Base-by-base conservation (phyloP, 768 basidiomycete species). In the Gloeophyllum trabeum region DNA sequence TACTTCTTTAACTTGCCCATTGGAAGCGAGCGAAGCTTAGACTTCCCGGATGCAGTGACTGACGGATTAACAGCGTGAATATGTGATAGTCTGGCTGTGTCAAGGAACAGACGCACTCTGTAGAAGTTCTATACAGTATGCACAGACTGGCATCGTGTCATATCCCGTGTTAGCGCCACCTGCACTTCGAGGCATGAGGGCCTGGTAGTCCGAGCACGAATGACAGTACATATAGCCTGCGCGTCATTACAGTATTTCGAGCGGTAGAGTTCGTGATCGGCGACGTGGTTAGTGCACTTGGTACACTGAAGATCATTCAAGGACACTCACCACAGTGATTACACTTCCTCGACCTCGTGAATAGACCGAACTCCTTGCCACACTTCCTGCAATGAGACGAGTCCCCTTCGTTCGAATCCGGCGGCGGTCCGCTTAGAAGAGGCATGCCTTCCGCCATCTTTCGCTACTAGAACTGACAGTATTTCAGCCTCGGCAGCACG, bases 171-270 rank as follows among this genome's bases (percentile, higher is more conserved):
- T 35, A 5, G 19, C 34, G 24, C 64, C 70, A 6, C 58, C 35
- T 6, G 70, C 71, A 20, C 52, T 48, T 5, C 81, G 69, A n/a
- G 85, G 85, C 76, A 85, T 76, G 30, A 89, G 65, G 1, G 82
- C 86, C 53, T 79, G 80, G 56, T 72, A 86, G 53, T 87, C 85
- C 2, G 76, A 66, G 57, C 86, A 89, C 34, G 70, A 75, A 26
- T 75, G 67, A 53, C 86, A 89, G 53, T 84, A 88, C 4, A 64
- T 59, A 56, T 76, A 82, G 24, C 85, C 85, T 88, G 51, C 16
- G 47, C 25, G 28, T 24, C 42, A 19, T 18, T 20, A 22, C 28
- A 35, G 28, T 38, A 6, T n/a, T n/a, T n/a, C n/a, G n/a, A n/a
- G n/a, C n/a, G n/a, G n/a, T n/a, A n/a, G n/a, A n/a, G n/a, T 32